These are phyloP conservation scores for Backusella sp. DNA, from an alignment of 192 early-diverging fungal species.

Conservation along the genomic window DNA sequence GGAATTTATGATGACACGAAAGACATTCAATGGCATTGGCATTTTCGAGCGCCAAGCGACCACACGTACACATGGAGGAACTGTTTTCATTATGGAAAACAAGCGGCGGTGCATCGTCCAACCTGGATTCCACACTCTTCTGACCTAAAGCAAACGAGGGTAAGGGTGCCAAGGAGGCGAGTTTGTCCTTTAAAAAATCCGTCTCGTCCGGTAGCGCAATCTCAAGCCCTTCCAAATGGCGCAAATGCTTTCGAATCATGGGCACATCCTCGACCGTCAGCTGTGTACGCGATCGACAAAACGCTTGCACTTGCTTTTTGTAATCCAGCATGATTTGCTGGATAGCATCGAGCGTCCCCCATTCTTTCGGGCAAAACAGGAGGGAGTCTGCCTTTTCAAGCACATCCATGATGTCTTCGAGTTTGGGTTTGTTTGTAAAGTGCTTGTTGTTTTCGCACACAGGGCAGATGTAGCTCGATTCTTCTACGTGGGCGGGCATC, in stretches of 20 bases:
- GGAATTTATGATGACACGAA: background rate
- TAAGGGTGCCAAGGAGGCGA: slow-evolving; percentile 24
- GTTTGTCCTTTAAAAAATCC: slow-evolving; percentile 38
- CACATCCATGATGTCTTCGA: slow-evolving; percentile 34
- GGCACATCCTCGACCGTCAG: slow-evolving; percentile 29
- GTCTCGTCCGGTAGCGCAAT: slow-evolving; percentile 40
- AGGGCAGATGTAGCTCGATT: slow-evolving; percentile 54
- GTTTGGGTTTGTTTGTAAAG: slow-evolving; percentile 28
- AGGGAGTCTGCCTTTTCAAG: slow-evolving; percentile 43
- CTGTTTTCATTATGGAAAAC: background rate
- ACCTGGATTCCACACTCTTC: too few relatives aligned
- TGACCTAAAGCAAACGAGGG: background rate
- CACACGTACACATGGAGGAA: background rate
- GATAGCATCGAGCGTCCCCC: slow-evolving; percentile 6
- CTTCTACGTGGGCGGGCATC: slow-evolving; percentile 38
- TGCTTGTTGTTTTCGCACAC: slow-evolving; percentile 42
- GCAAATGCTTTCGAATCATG: slow-evolving; percentile 34
- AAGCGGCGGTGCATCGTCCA: background rate
- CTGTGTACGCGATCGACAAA: slow-evolving; percentile 32
- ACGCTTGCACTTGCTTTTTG: slow-evolving; percentile 14
- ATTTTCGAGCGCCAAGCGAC: background rate
- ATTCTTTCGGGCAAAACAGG: slow-evolving; percentile 42
- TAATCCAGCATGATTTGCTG: slow-evolving; percentile 9
- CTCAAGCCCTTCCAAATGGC: slow-evolving; percentile 42
- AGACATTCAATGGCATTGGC: background rate